phyloP scores from a whole-genome alignment of 352 stramenopile genomes.

The Phytopythium helicoides region DNA sequence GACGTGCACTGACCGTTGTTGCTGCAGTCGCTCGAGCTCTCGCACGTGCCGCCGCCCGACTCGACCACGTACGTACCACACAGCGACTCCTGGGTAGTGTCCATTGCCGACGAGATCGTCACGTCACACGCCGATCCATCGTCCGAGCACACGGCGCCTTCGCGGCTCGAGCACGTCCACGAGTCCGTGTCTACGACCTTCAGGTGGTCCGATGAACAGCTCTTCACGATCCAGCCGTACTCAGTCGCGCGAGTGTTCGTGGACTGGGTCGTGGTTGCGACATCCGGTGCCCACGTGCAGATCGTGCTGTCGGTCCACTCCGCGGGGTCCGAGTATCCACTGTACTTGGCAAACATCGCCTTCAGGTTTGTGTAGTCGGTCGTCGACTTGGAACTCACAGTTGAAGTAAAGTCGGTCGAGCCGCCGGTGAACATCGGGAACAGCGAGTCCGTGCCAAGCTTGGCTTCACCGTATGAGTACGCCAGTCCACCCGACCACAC shows the following conservation, averaged over 20 bases:
- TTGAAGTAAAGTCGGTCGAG: slow-evolving; percentile 55
- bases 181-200: slow-evolving; percentile 63
- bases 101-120: slow-evolving; percentile 32
- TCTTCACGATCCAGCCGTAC: slow-evolving; percentile 66
- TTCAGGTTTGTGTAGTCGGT: slow-evolving; percentile 79
- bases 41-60: slow-evolving; percentile 60
- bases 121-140: slow-evolving; percentile 70
- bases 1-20: slow-evolving; percentile 72
- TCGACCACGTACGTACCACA: slow-evolving; percentile 69
- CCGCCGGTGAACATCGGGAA: slow-evolving; percentile 86
- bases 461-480: slow-evolving; percentile 86
- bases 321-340: slow-evolving; percentile 44
- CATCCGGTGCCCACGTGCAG: slow-evolving; percentile 57
- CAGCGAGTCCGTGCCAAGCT: slow-evolving; percentile 55
- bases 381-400: slow-evolving; percentile 56
- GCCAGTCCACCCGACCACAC: slow-evolving; percentile 82
- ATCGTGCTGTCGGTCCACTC: slow-evolving; percentile 55
- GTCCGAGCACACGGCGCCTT: slow-evolving; percentile 70
- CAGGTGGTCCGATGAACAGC: slow-evolving; percentile 42
- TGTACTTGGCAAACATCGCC: slow-evolving; percentile 62
- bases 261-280: slow-evolving; percentile 55
- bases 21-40: slow-evolving; percentile 63
- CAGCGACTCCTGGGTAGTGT: slow-evolving; percentile 76
- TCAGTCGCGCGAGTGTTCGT: slow-evolving; percentile 52
- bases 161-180: slow-evolving; percentile 67